Percentiles rank a stretch among this genome's conserved stretches.
phyloP scores from a whole-genome alignment of 2,329 filamentous ascomycete species.

The Monosporascus sp. region DNA sequence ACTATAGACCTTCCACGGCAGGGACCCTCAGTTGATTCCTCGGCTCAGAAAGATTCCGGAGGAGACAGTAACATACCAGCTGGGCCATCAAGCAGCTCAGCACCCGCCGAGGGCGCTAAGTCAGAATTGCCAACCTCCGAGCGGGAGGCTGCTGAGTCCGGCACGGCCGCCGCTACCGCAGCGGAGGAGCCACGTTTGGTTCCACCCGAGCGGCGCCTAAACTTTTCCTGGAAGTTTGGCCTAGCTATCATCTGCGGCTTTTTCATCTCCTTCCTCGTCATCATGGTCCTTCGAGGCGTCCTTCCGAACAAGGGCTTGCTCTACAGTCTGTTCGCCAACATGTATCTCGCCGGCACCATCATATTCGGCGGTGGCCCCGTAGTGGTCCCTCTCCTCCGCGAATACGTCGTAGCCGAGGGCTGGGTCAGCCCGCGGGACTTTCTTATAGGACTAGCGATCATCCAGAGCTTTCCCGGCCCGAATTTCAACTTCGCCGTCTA shows the following conservation, averaged over 20 bases:
- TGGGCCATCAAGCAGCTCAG: too few species aligned
- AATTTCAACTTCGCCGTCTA: conserved; percentile 52
- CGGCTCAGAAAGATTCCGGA: too few species aligned
- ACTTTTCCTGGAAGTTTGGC: conserved; percentile 42
- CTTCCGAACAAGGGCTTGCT: conserved; percentile 37
- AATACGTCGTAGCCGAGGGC: conserved; percentile 60
- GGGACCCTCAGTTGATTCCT: too few species aligned
- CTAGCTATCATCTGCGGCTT: conserved; percentile 41
- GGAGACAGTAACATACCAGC: too few species aligned
- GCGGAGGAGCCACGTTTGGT: conserved; percentile 25
- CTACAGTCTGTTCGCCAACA: conserved; percentile 63
- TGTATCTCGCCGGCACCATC: conserved; percentile 69
- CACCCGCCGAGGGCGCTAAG: too few species aligned
- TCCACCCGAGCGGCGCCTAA: conserved; percentile 28
- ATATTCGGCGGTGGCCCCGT: conserved; percentile 63
- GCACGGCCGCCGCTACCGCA: neutral
- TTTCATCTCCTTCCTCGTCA: conserved; percentile 48
- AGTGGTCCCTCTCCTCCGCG: conserved; percentile 58
- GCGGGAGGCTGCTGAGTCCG: neutral
- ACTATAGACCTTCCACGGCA: too few species aligned
- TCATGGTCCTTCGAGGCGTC: conserved; percentile 49
- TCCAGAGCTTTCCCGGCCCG: conserved; percentile 64
- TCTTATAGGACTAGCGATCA: conserved; percentile 66
- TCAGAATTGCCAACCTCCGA: too few species aligned
- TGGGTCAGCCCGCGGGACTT: conserved; percentile 71